Evolutionary conservation across 257 asterid genomes (phyloP), one percentile per base, ranked within the genome.

Genomic region (Agastache rugosa): DNA sequence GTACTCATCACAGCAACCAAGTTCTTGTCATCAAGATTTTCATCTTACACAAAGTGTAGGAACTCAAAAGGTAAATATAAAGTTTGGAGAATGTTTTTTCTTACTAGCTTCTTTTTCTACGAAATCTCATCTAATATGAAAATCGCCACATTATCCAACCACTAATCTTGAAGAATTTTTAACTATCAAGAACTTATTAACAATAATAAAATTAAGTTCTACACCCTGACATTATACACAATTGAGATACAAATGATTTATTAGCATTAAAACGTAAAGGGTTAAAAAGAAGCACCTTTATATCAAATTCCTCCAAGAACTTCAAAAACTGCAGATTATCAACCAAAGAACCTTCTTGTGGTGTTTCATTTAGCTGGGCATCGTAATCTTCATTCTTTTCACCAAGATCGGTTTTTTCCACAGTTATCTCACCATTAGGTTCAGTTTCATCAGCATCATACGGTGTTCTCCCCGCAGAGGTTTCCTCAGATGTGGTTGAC

Each of bases 1-100:
- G 61, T 70, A 76, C 63, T 79, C 88, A 75, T 84, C 88, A 84
- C 34, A 66, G 88, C 86, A 84, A 84, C 86, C 79, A 34, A 78
- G 61, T 34, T 56, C 27, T 51, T 51, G 16, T 20, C 14, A 74
- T 20, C 65, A 59, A 8, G 42, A 15, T 39, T 34, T 8, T 14
- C 72, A 45, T 6, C 67, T 35, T 25, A 20, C 74, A 22, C 39
- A 29, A 25, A 14, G 19, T 3, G 12, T 51, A 31, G 59, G 65
- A 27, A 69, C 34, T 29, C 17, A n/a, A 63, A 22, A 6, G 41
- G 17, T 1, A 29, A 29, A 29, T 29, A 3, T 31, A 3, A 31
- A 4, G 14, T 45, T 19, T 15, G 8, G 7, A 15, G 19, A n/a
- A 50, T 27, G 6, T 45, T 8, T n/a, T 59, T 7, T 67, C 65